Percentiles rank a stretch among this genome's conserved stretches.
Evolutionary conservation across 495 filamentous ascomycete species (phyloP).

Genomic region (Penicillium samsonianum): DNA sequence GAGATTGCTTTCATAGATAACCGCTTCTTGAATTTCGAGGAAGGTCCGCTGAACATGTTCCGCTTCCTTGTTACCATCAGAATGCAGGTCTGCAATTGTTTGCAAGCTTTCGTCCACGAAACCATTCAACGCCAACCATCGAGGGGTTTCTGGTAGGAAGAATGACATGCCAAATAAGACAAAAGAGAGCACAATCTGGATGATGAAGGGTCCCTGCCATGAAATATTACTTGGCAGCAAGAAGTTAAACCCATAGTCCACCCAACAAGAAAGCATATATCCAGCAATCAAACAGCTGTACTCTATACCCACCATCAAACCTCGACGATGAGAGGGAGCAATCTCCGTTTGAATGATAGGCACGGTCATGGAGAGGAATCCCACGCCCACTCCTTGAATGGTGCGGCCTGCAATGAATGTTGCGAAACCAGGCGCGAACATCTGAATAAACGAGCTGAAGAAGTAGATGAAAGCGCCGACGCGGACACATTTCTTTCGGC

Average conservation of each 20-base stretch:
- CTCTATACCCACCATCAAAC: constrained; percentile 36
- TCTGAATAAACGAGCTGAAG: constrained; percentile 35
- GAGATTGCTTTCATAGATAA: constrained; percentile 29
- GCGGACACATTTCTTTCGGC: constrained; percentile 35
- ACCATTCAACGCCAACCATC: constrained; percentile 35
- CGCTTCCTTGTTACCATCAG: constrained; percentile 24
- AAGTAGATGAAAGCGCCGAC: constrained; percentile 38
- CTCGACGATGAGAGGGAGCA: constrained; percentile 27
- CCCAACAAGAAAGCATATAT: constrained; percentile 36
- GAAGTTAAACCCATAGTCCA: constrained; percentile 37
- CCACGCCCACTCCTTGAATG: constrained; percentile 31
- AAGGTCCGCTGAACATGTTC: constrained; percentile 27
- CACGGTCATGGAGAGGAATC: constrained; percentile 34
- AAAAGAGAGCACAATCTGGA: constrained; percentile 34
- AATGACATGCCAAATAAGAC: constrained; percentile 30
- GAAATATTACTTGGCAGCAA: constrained; percentile 27
- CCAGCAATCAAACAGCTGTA: constrained; percentile 33
- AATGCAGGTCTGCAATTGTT: constrained; percentile 32
- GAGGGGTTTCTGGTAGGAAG: constrained; percentile 33
- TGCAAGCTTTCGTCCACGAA: constrained; percentile 33
- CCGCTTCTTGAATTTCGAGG: constrained; percentile 32
- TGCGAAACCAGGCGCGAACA: constrained; percentile 32
- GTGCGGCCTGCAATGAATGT: constrained; percentile 32
- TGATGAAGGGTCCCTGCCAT: constrained; percentile 34
- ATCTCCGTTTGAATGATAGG: constrained; percentile 36